A percentile compares a stretch with the other conserved stretches of the same genome.
These are phyloP conservation scores for Acanthamoeba castellanii DNA, from an alignment of 208 protist genomes.

Conservation along the genomic window DNA sequence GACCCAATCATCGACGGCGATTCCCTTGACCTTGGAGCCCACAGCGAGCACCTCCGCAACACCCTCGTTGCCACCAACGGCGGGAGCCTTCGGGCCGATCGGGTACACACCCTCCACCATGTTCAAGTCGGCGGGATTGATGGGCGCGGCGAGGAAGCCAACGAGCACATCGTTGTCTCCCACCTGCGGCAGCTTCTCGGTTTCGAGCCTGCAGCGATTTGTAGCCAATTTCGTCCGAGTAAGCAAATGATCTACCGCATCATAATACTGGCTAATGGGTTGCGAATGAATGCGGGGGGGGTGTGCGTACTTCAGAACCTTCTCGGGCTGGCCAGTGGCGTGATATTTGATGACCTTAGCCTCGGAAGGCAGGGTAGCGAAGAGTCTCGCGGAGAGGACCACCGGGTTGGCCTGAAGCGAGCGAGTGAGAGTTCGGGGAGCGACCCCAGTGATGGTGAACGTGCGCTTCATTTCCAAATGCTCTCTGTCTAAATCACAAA, in stretches of 20 bases:
- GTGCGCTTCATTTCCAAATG: constrained; percentile 2
- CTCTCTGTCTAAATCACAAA: neutral
- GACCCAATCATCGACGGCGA: constrained; percentile 94
- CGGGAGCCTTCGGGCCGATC: constrained; percentile 82
- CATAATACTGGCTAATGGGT: neutral
- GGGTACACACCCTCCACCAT: constrained; percentile 94
- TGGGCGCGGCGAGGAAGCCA: constrained; percentile 96
- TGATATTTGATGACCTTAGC: constrained; percentile 33
- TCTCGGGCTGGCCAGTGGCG: constrained; percentile 28
- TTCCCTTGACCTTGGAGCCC: constrained; percentile 88
- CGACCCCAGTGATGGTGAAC: constrained; percentile 1
- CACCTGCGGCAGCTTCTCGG: constrained; percentile 51
- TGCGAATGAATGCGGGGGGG: neutral
- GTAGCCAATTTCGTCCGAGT: too few species aligned
- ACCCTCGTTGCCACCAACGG: constrained; percentile 95
- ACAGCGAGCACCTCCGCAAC: constrained; percentile 96
- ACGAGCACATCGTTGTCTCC: constrained; percentile 91
- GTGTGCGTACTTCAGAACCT: constrained; percentile 40
- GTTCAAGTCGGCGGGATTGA: constrained; percentile 97
- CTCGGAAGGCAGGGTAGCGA: constrained; percentile 26
- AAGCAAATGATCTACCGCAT: neutral
- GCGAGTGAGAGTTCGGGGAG: neutral
- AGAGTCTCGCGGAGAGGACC: neutral
- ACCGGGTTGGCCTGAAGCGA: neutral
- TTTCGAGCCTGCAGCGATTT: constrained; percentile 12